Percentiles rank a stretch among this genome's conserved stretches.
Evolutionary conservation across 75 land plant genomes (phyloP).

Genomic region (Cunninghamia lanceolata): DNA sequence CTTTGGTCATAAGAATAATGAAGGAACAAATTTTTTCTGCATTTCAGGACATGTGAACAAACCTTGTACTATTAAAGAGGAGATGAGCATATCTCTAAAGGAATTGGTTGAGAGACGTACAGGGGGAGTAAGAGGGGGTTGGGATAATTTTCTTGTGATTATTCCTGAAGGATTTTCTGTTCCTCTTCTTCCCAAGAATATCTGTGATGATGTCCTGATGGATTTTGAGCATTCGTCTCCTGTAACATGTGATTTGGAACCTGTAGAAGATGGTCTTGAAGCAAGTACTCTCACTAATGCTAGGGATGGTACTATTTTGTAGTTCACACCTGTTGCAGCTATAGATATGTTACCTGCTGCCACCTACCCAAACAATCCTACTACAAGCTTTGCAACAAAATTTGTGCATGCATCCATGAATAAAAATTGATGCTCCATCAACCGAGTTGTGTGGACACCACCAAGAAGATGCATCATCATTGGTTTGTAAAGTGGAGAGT

Average conservation of each 20-base stretch:
- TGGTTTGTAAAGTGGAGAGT: constrained; percentile 98
- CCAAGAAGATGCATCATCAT: constrained; percentile 96
- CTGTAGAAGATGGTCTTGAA: too few relatives aligned
- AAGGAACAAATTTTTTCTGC: constrained; percentile 89
- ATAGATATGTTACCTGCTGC: constrained; percentile 86
- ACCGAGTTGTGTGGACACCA: constrained; percentile 97
- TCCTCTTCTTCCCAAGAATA: constrained; percentile 71
- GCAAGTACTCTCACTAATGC: too few relatives aligned
- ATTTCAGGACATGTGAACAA: constrained; percentile 93
- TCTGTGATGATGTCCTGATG: constrained; percentile 92
- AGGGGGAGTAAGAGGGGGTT: constrained; percentile 94
- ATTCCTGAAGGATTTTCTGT: constrained; percentile 95
- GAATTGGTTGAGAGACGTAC: constrained; percentile 88
- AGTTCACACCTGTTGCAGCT: too few relatives aligned
- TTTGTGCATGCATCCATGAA: constrained; percentile 97
- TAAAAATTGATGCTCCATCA: constrained; percentile 96
- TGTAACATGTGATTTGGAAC: too few relatives aligned
- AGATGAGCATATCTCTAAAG: constrained; percentile 93
- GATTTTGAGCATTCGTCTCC: too few relatives aligned
- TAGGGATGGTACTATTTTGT: too few relatives aligned
- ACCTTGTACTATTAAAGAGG: constrained; percentile 95
- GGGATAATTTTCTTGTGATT: constrained; percentile 89
- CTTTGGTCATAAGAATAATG: constrained; percentile 92
- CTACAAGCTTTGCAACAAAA: constrained; percentile 94
- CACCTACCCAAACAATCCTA: constrained; percentile 90